phyloP scores from a whole-genome alignment of 176 grass and related monocot genomes.

The Ampelocalamus luodianensis region DNA sequence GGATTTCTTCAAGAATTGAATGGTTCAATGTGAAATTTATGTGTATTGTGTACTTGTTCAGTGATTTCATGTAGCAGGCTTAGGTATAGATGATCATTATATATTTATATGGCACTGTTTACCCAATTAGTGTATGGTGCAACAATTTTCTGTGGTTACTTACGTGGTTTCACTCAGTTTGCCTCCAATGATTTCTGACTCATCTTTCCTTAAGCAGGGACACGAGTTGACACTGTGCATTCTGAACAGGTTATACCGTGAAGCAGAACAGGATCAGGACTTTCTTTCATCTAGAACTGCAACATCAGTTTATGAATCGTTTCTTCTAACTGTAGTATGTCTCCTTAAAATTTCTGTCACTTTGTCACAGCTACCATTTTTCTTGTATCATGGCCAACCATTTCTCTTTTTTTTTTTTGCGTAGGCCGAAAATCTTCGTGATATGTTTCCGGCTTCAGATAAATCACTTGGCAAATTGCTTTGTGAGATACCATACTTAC shows the following conservation, averaged over 20 bases:
- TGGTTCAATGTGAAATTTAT: neutral
- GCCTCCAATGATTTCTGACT: conserved; percentile 51
- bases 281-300: conserved; percentile 98
- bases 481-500: conserved; percentile 86
- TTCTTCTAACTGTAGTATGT: conserved; percentile 82
- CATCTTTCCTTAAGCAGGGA: conserved; percentile 69
- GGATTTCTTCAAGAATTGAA: neutral
- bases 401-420: conserved; percentile 44
- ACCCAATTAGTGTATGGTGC: neutral
- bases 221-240: conserved; percentile 93
- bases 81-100: conserved; percentile 33
- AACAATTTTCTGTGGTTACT: conserved; percentile 20
- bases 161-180: conserved; percentile 30
- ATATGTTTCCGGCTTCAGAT: conserved; percentile 90
- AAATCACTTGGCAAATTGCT: conserved; percentile 93
- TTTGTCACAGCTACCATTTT: conserved; percentile 37
- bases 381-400: conserved; percentile 24
- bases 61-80: conserved; percentile 26
- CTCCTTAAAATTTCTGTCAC: conserved; percentile 6
- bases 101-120: conserved; percentile 24
- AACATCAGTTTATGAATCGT: conserved; percentile 95
- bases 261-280: conserved; percentile 93
- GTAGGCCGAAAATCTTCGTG: conserved; percentile 78
- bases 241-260: conserved; percentile 90
- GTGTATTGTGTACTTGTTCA: neutral